Evolutionary conservation across 192 early-diverging fungal species (phyloP).

Genomic region (Umbelopsis vinacea): DNA sequence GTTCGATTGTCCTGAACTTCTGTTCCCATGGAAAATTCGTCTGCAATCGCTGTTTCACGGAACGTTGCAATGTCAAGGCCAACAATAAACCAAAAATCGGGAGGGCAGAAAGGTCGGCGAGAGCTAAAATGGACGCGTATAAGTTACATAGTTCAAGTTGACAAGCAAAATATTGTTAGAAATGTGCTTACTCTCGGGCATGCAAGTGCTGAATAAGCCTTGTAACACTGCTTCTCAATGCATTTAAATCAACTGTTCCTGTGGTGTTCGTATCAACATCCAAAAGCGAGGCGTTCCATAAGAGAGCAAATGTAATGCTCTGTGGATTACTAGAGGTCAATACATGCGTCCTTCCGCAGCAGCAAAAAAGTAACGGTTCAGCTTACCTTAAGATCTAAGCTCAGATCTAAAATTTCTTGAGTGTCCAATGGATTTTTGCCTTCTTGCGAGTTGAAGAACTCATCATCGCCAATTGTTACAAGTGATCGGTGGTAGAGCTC

Average conservation of each 20-base stretch:
- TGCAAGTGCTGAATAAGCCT: slow-evolving; percentile 76
- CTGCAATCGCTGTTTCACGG: slow-evolving; percentile 55
- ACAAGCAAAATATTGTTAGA: not conserved
- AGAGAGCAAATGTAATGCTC: slow-evolving; percentile 76
- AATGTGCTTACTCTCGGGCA: slow-evolving; percentile 65
- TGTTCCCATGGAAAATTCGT: slow-evolving; percentile 50
- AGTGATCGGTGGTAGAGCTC: slow-evolving; percentile 77
- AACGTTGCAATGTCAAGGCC: slow-evolving; percentile 67
- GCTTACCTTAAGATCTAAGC: slow-evolving; percentile 56
- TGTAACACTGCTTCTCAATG: slow-evolving; percentile 65
- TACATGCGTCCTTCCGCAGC: no score
- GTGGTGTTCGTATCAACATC: slow-evolving; percentile 37
- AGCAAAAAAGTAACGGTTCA: not conserved
- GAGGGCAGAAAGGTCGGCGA: slow-evolving; percentile 67
- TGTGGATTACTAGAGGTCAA: slow-evolving; percentile 24
- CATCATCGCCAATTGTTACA: slow-evolving; percentile 84
- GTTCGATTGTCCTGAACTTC: slow-evolving; percentile 31
- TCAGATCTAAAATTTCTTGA: slow-evolving; percentile 57
- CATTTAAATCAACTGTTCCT: slow-evolving; percentile 49
- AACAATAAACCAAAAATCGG: slow-evolving; percentile 69
- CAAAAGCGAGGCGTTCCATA: slow-evolving; percentile 64
- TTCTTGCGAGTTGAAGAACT: slow-evolving; percentile 67
- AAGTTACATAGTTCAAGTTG: not conserved
- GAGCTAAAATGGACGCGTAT: slow-evolving; percentile 47
- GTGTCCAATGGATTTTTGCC: slow-evolving; percentile 54